phyloP scores from a whole-genome alignment of 345 rosid species.

The Balakata baccata region DNA sequence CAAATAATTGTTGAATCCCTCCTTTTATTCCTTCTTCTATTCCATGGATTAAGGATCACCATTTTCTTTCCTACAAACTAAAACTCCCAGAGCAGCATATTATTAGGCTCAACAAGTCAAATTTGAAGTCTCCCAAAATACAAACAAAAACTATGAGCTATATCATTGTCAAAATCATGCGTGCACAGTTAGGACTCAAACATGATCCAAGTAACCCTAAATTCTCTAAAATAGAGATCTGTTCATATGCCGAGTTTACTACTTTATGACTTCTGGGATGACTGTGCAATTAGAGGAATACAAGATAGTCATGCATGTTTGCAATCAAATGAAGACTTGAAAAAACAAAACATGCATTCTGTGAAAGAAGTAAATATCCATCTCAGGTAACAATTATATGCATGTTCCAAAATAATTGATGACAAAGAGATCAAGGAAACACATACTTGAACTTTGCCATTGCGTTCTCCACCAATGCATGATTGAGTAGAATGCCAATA shows the following conservation, averaged over 20 bases:
- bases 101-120: background rate
- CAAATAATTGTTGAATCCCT: background rate
- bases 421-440: conserved; percentile 5
- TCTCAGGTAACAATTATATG: background rate
- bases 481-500: conserved; percentile 93
- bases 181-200: no score
- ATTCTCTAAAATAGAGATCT: no score
- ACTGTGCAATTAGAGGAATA: background rate
- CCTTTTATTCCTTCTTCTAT: background rate
- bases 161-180: background rate
- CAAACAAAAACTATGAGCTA: no score
- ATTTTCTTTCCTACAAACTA: background rate
- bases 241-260: no score
- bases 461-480: conserved; percentile 99
- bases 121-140: background rate
- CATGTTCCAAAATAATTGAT: conserved; percentile 6
- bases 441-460: conserved; percentile 98
- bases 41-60: background rate
- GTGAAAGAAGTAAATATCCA: background rate
- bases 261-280: no score
- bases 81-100: background rate
- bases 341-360: background rate
- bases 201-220: no score
- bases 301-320: background rate
- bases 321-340: background rate